Base-by-base conservation (phyloP, 768 basidiomycete genomes). In the Inosperma sp. region DNA sequence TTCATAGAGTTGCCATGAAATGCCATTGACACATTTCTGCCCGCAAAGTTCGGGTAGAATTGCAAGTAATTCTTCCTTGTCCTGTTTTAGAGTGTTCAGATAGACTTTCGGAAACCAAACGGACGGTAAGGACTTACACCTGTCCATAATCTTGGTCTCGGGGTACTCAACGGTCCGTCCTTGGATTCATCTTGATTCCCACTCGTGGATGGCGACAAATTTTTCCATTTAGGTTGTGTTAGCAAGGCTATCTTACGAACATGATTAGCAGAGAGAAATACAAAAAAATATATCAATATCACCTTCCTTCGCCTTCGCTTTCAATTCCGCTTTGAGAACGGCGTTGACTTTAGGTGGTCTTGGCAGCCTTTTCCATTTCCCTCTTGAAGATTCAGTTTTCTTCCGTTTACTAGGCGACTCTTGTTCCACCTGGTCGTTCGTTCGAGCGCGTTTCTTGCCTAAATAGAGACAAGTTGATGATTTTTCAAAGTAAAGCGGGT, bases 21-120 rank as follows among this genome's bases (percentile, higher is more conserved):
- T 36, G 2, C 67, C 65, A 45, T 67, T 66, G 34, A 59, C 30
- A 34, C 58, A 59, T 31, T 59, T 62, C 7, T 62, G 23, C n/a
- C 57, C 58, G 7, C 54, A 26, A 35, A 68, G 48, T 56, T 68
- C 68, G 2, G 69, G 67, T 41, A 71, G 41, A 29, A 65, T 62
- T 1, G 63, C 56, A 9, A 64, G 35, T 3, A 69, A 50, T 43
- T 71, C 68, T 31, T 63, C 59, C 56, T 58, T 65, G 49, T 56
- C 61, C 67, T 68, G 47, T 10, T 30, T n/a, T 42, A 27, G 35
- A 7, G 21, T 51, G 25, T 51, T 37, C 48, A 40, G 13, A 27
- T 16, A 17, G n/a, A 4, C 3, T 7, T 21, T 7, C 1, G 5
- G 12, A 21, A 6, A 22, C 13, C 12, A 22, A 19, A 29, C 39